phyloP scores from a whole-genome alignment of 192 early-diverging fungal species.

The Jimgerdemannia flammicorona region DNA sequence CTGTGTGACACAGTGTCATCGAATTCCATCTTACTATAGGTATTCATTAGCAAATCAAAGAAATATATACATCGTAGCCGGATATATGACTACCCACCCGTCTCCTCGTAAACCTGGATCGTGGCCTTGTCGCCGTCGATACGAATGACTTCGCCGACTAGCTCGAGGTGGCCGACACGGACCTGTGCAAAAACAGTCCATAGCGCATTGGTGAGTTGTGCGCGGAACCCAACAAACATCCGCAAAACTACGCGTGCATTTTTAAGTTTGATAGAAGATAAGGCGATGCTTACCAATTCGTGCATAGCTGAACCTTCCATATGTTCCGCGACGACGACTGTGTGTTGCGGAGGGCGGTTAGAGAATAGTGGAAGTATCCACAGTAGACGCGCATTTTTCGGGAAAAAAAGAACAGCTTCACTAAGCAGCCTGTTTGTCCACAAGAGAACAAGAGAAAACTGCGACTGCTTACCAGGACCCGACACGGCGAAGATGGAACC shows the following conservation, averaged over 20 bases:
- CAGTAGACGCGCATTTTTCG: too few species aligned
- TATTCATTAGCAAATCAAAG: neutral
- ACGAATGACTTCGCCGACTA: slow-evolving; percentile 99
- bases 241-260: too few species aligned
- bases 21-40: neutral
- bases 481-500: slow-evolving; percentile 98
- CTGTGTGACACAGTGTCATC: neutral
- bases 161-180: slow-evolving; percentile 94
- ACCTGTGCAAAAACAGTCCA: slow-evolving; percentile 47
- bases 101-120: slow-evolving; percentile 99
- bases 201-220: slow-evolving; percentile 3
- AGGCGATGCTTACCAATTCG: slow-evolving; percentile 81
- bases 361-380: neutral
- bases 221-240: neutral
- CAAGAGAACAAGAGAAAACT: neutral
- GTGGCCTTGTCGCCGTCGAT: slow-evolving; percentile 99
- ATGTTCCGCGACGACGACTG: slow-evolving; percentile 97
- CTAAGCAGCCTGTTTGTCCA: neutral
- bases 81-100: slow-evolving; percentile 50
- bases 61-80: neutral
- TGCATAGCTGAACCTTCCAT: slow-evolving; percentile 98
- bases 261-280: neutral
- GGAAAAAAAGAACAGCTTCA: neutral
- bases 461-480: slow-evolving; percentile 75
- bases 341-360: neutral